Base-by-base conservation (phyloP, 257 asterid species). In the Salvia hispanica region DNA sequence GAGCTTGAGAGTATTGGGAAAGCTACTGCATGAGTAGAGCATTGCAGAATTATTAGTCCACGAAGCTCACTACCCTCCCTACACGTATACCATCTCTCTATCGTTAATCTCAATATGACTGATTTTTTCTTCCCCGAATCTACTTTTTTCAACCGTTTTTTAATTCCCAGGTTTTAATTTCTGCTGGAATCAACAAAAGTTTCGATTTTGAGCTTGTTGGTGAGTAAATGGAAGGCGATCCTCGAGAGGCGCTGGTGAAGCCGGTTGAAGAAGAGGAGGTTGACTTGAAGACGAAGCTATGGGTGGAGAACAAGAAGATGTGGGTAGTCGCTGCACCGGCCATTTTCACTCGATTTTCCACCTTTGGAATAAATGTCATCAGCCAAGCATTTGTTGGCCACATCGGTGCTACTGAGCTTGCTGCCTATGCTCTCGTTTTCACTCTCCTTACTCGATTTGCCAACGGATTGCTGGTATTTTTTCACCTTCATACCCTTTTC, bases 301-400 rank as follows among this genome's bases (percentile, higher is more conserved):
- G 85, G 91, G 59, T 2, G 0, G 95, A 88, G 78, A 70, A 64
- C 67, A 88, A 86, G 73, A 84, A 78, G 45, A 81, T 88, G 85
- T 88, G 95, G 95, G 78, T 76, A 5, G 75, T 86, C 0, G 95
- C 88, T 0, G 93, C 84, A 0, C 95, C 95, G n/a, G 82, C 89
- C 10, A 79, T 86, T 58, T 85, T 86, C 78, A 66, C 76, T 39
- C 83, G 96, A 2, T 59, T 84, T 10, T 75, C 91, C n/a, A 64
- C 84, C 0, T 84, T 73, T 42, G 83, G 88, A 36, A 64, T 84
- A 5, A 81, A 25, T 44, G 81, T 88, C 18, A 81, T 86, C 68
- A 88, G 88, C 69, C 96, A 86, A 64, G 87, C 89, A 10, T 88
- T 86, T 58, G 76, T 85, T 37, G 94, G 91, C 62, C 94, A 82